Conservation (phyloP, 495 filamentous ascomycete species). For the Hypoxylon crocopeplum region DNA sequence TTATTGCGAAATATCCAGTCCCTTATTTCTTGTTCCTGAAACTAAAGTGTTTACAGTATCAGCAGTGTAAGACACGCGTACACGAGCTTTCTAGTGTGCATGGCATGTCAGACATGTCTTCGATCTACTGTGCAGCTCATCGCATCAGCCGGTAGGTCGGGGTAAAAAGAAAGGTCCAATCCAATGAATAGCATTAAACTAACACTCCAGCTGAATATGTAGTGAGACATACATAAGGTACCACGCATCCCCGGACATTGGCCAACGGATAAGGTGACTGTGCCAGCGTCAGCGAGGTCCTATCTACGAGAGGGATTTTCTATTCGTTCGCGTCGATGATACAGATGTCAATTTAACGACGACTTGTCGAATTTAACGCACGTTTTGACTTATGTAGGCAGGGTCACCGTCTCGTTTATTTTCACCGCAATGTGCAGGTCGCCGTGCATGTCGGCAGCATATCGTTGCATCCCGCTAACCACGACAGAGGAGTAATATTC, state of each 20-base stretch:
- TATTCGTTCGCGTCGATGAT: background rate
- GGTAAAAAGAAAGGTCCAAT: background rate
- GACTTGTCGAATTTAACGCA: too few species aligned
- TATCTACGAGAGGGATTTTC: too few species aligned
- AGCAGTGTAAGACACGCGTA: conserved; percentile 7
- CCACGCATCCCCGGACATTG: conserved; percentile 1
- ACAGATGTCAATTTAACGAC: too few species aligned
- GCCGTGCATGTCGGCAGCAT: background rate
- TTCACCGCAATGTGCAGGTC: background rate
- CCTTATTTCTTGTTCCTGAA: background rate
- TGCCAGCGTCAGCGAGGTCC: too few species aligned
- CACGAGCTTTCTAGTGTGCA: conserved; percentile 5
- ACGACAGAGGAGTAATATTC: too few species aligned
- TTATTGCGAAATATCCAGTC: too few species aligned
- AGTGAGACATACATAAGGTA: conserved; percentile 30
- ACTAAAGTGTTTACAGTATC: background rate
- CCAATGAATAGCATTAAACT: background rate
- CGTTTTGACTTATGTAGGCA: too few species aligned
- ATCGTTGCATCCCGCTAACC: background rate
- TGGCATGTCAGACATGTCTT: conserved; percentile 27
- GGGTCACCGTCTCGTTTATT: background rate
- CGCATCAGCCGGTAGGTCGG: conserved; percentile 6
- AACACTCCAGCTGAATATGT: conserved; percentile 2
- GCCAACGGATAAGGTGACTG: background rate
- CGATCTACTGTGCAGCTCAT: conserved; percentile 7